A percentile compares a stretch with the other conserved stretches of the same genome.
These are phyloP conservation scores for Chimonanthus salicifolius DNA, from an alignment of 164 flowering plant genomes.

Conservation along the genomic window DNA sequence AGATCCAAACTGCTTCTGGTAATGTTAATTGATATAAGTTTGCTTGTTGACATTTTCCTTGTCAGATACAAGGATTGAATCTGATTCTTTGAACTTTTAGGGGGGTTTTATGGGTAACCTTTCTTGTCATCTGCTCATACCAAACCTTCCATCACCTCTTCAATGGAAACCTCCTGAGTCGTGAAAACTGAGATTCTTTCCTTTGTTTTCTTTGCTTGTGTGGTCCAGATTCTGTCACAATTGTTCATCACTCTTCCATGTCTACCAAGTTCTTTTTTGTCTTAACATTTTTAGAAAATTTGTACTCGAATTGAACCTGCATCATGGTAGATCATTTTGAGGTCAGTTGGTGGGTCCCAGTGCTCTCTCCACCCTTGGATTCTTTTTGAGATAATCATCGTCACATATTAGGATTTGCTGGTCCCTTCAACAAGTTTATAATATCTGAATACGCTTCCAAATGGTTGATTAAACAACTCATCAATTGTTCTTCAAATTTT, in stretches of 20 bases:
- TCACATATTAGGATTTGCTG: no score
- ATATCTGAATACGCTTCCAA: no score
- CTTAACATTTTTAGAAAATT: no score
- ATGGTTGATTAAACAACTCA: no score
- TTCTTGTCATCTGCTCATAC: neutral
- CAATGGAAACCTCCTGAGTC: neutral
- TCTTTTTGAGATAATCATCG: no score
- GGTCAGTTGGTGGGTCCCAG: no score
- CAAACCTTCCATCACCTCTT: neutral
- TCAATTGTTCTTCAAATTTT: no score
- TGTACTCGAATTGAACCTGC: no score
- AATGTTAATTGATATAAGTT: neutral
- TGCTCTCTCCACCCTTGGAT: no score
- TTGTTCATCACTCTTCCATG: neutral
- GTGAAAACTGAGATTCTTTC: neutral
- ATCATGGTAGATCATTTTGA: no score
- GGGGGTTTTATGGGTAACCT: neutral
- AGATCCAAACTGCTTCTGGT: neutral
- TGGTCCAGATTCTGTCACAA: neutral
- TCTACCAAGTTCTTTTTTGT: neutral
- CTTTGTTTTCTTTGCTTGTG: neutral
- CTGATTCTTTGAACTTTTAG: slow-evolving; percentile 1
- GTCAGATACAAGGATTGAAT: neutral
- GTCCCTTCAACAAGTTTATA: no score
- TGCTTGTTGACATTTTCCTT: neutral